These are phyloP conservation scores for Colletotrichum melonis DNA, from an alignment of 2,329 filamentous ascomycete genomes.

Conservation along the genomic window DNA sequence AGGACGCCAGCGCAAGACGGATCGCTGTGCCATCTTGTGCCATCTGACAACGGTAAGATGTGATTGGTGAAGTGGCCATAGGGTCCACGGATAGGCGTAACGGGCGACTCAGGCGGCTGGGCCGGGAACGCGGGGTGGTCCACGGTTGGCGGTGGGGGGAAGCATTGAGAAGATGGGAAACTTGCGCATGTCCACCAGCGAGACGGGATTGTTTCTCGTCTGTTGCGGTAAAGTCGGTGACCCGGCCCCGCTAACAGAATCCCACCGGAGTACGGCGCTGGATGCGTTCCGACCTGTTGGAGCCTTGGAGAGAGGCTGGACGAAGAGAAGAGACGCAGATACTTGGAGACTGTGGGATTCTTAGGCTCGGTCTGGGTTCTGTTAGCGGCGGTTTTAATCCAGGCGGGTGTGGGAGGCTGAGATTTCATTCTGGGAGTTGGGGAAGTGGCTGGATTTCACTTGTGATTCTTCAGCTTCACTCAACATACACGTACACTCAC, in stretches of 20 bases:
- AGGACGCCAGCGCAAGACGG: conserved; percentile 32
- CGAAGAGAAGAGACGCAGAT: no score
- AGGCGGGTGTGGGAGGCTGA: background rate
- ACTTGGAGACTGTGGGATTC: background rate
- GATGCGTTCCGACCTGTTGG: background rate
- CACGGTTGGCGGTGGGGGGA: background rate
- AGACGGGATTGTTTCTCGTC: background rate
- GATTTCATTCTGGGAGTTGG: background rate
- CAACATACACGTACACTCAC: background rate
- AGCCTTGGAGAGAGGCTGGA: background rate
- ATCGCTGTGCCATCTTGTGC: conserved; percentile 8
- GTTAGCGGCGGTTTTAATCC: background rate
- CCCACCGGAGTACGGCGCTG: background rate
- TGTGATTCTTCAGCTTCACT: conserved; percentile 2
- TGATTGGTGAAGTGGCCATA: background rate
- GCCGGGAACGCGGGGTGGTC: background rate
- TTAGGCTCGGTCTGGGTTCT: background rate
- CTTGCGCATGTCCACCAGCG: conserved; percentile 1
- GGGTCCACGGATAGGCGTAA: background rate
- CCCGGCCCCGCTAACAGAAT: background rate
- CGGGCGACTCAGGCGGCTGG: conserved; percentile 19
- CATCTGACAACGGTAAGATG: background rate
- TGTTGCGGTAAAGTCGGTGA: background rate
- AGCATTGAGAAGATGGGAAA: background rate
- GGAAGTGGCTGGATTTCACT: background rate